Conservation (phyloP, 2,329 filamentous ascomycete genomes). For the Thermomyces lanuginosus region DNA sequence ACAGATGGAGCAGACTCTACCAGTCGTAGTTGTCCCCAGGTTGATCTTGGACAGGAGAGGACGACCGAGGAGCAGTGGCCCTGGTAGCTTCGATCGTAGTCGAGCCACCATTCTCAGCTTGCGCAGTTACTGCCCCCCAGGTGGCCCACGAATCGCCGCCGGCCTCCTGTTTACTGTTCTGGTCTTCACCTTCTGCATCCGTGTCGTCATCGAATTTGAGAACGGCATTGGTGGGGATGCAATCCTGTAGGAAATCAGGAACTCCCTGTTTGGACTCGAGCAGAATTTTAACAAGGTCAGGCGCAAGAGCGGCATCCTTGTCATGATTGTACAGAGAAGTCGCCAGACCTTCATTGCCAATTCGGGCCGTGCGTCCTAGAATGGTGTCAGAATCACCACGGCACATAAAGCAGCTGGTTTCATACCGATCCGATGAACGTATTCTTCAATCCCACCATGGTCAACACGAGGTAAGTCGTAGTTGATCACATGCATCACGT, state of each 20-base stretch:
- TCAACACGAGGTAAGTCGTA: constrained; percentile 62
- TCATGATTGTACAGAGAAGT: constrained; percentile 76
- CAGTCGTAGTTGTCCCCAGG: too few relatives aligned
- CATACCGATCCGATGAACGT: constrained; percentile 80
- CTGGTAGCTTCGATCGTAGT: too few relatives aligned
- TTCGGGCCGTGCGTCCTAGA: constrained; percentile 75
- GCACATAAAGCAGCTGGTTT: not conserved
- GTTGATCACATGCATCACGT: constrained; percentile 85
- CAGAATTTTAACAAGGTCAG: constrained; percentile 62
- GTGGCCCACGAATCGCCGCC: too few relatives aligned
- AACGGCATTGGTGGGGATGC: constrained; percentile 28
- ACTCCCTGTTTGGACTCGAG: constrained; percentile 63
- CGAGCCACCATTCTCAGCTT: too few relatives aligned
- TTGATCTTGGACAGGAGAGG: too few relatives aligned
- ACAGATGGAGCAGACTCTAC: too few relatives aligned
- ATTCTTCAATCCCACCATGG: constrained; percentile 83
- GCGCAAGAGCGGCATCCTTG: constrained; percentile 54
- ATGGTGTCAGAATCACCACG: not conserved
- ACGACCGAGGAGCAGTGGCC: too few relatives aligned
- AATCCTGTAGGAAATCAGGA: constrained; percentile 62
- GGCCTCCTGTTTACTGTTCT: too few relatives aligned
- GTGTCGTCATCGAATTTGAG: constrained; percentile 39
- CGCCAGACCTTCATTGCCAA: constrained; percentile 71
- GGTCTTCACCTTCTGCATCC: constrained; percentile 27
- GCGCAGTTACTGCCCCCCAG: too few relatives aligned